Base-by-base conservation (phyloP, 164 flowering plant genomes). In the Macadamia integrifolia region DNA sequence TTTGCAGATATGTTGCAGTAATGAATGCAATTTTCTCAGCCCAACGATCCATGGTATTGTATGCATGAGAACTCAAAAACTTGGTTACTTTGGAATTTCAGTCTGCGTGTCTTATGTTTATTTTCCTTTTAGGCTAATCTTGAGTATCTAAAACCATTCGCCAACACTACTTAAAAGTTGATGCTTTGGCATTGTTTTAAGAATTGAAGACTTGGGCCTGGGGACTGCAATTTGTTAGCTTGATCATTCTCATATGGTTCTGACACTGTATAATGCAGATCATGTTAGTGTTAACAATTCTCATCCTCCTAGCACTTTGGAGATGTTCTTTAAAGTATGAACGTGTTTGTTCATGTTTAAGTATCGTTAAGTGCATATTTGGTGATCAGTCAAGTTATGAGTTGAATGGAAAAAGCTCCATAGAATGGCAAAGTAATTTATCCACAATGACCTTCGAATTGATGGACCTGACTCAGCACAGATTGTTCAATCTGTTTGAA, bases 11-110 rank as follows among this genome's bases (percentile, higher is more conserved):
- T 76, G 99, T 94, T 65, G 95, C 97, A 49, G 79, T 95, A 73
- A 95, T 95, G 99, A 95, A 95, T 83, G 76, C 98, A 55, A 95
- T 95, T 61, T 95, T 94, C 80, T 92, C 98, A 70, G 99, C 99
- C 28, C 99, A 94, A 67, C 96, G 93, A 23, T 90, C 92, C 68
- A 90, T 86, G 97, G 99, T 94, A 86, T 30, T 75, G 53, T 67
- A 66, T 68, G 15, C 57, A 18, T 67, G 12, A 32, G 30, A 17
- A 35, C 2, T 15, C 40, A 31, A 58, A 40, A 9, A 12, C 50
- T 43, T 30, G 14, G 59, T 40, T 40, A 12, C 40, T 55, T 66
- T 35, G 43, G 60, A 30, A 42, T 1, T 11, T 40, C 58, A 35
- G 31, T 9, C 28, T 6, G 18, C 28, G 9, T 11, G 15, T 43